These are phyloP conservation scores for Colletotrichum cordylinicola DNA, from an alignment of 2,329 filamentous ascomycete species.

Conservation along the genomic window DNA sequence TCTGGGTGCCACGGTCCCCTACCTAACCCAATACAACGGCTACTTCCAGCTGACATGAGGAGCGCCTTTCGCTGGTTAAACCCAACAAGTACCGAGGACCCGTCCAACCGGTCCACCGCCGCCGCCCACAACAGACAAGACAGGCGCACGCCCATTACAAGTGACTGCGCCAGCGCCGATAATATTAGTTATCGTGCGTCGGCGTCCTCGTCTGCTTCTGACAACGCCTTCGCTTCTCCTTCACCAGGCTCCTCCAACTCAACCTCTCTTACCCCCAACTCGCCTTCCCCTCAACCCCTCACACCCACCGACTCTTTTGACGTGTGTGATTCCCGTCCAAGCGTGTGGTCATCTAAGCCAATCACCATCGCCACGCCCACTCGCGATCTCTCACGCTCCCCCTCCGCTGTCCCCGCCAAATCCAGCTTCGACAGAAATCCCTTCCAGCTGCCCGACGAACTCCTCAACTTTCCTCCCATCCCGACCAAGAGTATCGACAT, in stretches of 20 bases:
- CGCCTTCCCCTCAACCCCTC: constrained; percentile 50
- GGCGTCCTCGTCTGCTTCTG: constrained; percentile 22
- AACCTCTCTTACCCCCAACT: constrained; percentile 37
- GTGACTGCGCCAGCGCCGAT: constrained; percentile 28
- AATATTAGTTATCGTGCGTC: constrained; percentile 45
- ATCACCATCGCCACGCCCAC: constrained; percentile 37
- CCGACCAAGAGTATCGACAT: constrained; percentile 47
- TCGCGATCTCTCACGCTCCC: constrained; percentile 26
- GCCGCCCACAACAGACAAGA: constrained; percentile 23
- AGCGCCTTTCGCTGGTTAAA: constrained; percentile 25
- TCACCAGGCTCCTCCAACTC: constrained; percentile 35
- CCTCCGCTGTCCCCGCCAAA: constrained; percentile 28
- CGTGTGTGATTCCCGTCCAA: constrained; percentile 24
- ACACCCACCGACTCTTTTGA: constrained; percentile 42
- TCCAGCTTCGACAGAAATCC: constrained; percentile 28
- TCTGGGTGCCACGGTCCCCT: constrained; percentile 22
- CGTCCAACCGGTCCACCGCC: constrained; percentile 26
- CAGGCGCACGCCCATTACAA: constrained; percentile 16
- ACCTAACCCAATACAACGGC: constrained; percentile 22
- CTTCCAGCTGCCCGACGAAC: constrained; percentile 29
- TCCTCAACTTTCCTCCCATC: constrained; percentile 27
- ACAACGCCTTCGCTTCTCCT: constrained; percentile 27
- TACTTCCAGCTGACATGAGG: constrained; percentile 25
- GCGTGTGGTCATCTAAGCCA: constrained; percentile 36
- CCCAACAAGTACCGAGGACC: constrained; percentile 27